Percentiles rank a stretch among this genome's conserved stretches.
Evolutionary conservation across 129 eudicot species (phyloP).

Genomic region (Glebionis coronaria): DNA sequence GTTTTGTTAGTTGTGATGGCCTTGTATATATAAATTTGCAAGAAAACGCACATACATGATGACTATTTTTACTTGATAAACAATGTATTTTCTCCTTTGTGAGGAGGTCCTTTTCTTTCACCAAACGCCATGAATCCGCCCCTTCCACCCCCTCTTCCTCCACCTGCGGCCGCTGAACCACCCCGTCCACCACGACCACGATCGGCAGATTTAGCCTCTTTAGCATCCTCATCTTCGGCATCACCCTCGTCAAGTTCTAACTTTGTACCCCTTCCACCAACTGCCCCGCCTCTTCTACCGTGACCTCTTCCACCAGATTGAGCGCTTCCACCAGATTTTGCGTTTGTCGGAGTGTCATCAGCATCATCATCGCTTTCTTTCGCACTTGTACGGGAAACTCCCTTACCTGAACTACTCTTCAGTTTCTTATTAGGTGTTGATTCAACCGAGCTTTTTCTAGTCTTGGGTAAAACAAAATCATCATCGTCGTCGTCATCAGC

Average conservation of each 20-base stretch:
- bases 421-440: slow-evolving; percentile 69
- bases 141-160: slow-evolving; percentile 28
- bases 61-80: no score
- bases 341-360: slow-evolving; percentile 27
- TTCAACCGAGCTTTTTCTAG: slow-evolving; percentile 45
- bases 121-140: slow-evolving; percentile 96
- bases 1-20: no score
- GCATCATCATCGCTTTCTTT: slow-evolving; percentile 48
- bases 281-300: slow-evolving; percentile 55
- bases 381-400: slow-evolving; percentile 34
- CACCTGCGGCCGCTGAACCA: no score
- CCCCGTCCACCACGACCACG: no score
- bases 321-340: no score
- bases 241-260: background rate
- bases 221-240: no score
- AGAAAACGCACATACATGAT: no score
- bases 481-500: slow-evolving; percentile 53
- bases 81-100: slow-evolving; percentile 98
- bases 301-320: slow-evolving; percentile 85
- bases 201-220: no score
- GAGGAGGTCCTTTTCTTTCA: slow-evolving; percentile 97
- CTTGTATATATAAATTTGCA: no score
- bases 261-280: background rate
- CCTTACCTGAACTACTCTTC: slow-evolving; percentile 67
- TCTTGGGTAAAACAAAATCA: slow-evolving; percentile 50